These are phyloP conservation scores for Annulohypoxylon stygium DNA, from an alignment of 495 filamentous ascomycete genomes.

Conservation along the genomic window DNA sequence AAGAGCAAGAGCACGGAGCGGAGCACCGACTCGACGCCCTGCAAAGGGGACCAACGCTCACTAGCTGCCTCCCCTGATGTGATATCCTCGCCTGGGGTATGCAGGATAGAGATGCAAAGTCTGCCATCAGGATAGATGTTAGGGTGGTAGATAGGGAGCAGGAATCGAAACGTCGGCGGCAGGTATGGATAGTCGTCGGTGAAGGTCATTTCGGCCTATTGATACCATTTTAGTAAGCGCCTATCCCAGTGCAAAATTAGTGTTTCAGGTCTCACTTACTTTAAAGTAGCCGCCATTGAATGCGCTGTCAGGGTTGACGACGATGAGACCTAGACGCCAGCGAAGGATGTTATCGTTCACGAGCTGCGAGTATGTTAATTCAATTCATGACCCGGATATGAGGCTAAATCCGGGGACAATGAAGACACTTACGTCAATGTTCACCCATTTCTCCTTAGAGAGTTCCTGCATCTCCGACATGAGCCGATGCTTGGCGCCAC, in stretches of 20 bases:
- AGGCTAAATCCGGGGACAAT: not conserved
- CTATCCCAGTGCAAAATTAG: constrained; percentile 7
- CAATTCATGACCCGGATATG: not conserved
- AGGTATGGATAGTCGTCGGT: constrained; percentile 89
- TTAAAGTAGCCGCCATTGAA: constrained; percentile 96
- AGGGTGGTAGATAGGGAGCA: constrained; percentile 83
- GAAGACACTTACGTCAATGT: constrained; percentile 74
- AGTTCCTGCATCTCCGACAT: constrained; percentile 91
- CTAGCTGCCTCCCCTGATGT: constrained; percentile 89
- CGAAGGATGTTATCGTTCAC: constrained; percentile 81
- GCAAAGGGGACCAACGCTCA: constrained; percentile 94
- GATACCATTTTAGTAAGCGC: constrained; percentile 25
- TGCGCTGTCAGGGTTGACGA: constrained; percentile 88
- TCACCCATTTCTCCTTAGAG: constrained; percentile 90
- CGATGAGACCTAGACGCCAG: constrained; percentile 90
- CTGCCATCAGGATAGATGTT: constrained; percentile 93
- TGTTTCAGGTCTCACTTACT: constrained; percentile 48
- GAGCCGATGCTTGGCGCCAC: constrained; percentile 80
- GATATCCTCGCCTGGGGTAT: constrained; percentile 89
- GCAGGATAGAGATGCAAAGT: constrained; percentile 96
- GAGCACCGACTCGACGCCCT: constrained; percentile 93
- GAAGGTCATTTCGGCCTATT: constrained; percentile 83
- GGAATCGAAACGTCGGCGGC: constrained; percentile 93
- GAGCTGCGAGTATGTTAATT: constrained; percentile 61
- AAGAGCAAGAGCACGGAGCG: constrained; percentile 93